Base-by-base conservation (phyloP, 2,329 filamentous ascomycete species). In the Exophiala xenobiotica region DNA sequence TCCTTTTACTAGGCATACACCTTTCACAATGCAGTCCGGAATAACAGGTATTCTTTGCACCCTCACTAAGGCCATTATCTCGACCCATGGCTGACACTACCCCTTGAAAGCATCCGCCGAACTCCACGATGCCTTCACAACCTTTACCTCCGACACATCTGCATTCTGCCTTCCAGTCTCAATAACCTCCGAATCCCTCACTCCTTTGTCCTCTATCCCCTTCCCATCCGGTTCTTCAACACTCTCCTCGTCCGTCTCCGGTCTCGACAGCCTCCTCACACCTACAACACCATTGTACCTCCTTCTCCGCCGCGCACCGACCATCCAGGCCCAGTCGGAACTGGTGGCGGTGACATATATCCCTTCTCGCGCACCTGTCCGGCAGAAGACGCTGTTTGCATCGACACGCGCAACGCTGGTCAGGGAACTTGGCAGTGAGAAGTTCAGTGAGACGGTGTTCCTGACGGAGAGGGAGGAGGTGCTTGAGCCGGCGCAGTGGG, bases 351-450 rank as follows among this genome's bases (percentile, higher is more conserved):
- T 85, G 23, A 84, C 82, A 29, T 85, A 83, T 62, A 79, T 86
- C 19, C 82, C 82, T 6, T 80, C 81, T 53, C 71, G 80, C 39
- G 81, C 82, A 4, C 79, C 80, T 0, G 82, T 85, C 29, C 78
- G 82, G 27, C 76, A 82, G 54, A 86, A 86, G 69, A 86, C 80
- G 66, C 76, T 86, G 26, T 85, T 85, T 67, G 82, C 82, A 12
- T 78, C 76, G n/a, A 85, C 82, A 29, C 77, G 82, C 2, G 68
- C 82, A 24, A 83, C 81, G 1, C 70, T 86, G 11, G 73, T 77
- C 12, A 70, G 82, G 4, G 81, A 84, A 62, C 70, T 86, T 19
- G 82, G 82, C 37, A 74, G 75, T 41, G 81, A 85, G 67, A 76
- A 82, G 55, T 85, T 86, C 66, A 53, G 39, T 14, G 75, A 78